Evolutionary conservation across 352 stramenopile species (phyloP), one percentile per base, ranked within the genome.

Genomic region (Phytopythium ostracodes): DNA sequence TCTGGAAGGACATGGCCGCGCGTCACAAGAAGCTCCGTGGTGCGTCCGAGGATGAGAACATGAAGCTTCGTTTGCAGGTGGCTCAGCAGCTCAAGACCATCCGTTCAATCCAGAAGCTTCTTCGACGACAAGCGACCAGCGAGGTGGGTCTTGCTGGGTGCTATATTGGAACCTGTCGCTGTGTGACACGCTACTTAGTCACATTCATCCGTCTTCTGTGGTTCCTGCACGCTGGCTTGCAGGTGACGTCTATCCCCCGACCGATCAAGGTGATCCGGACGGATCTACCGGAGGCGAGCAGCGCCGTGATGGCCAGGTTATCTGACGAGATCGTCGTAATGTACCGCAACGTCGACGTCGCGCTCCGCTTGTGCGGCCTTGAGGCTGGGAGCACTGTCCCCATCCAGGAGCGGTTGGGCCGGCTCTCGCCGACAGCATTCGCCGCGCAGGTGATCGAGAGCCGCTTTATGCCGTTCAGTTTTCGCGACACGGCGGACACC

Each of bases 1-100:
- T 72, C 25, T 72, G 61, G 66, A 64, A 68, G 25, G 64, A 55
- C 57, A 68, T 72, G 57, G 66, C 62, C 22, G 54, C 53, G 29
- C 66, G 66, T 0, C 66, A 72, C 52, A 66, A 66, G 47, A 57
- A 66, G 46, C 57, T 64, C 12, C 61, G 66, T 2, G 51, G 33
- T 2, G 50, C 38, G 25, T 63, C 66, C 9, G 66, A 72, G 36
- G 14, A 8, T 4, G 27, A 33, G 33, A 72, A 72, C 57, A 17
- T 20, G 14, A 58, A 54, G 25, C 62, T 72, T 11, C 53, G 53
- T 0, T 9, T 40, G 2, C 12, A 24, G 5, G 22, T 59, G 53
- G n/a, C 53, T 9, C 35, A 46, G 33, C 53, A 59, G 22, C 53
- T 27, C 5, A 59, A 47, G 20, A 22, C 36, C 3, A 59, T 59